phyloP scores from a whole-genome alignment of 805 yeast genomes.

The Jamesozyma spencerorum region DNA sequence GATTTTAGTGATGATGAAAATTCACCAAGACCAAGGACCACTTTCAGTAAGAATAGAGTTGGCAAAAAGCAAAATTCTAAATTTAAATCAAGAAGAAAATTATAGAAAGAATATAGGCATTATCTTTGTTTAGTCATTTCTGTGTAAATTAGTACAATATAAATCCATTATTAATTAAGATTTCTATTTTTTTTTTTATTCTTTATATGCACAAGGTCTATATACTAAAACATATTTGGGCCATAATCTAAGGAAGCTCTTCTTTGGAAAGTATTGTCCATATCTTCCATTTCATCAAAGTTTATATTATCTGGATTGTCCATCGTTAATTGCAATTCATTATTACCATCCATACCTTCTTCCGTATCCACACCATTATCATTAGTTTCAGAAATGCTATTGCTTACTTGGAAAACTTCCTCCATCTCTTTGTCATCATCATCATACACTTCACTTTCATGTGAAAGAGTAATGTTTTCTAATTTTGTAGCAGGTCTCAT shows the following conservation, averaged over 20 bases:
- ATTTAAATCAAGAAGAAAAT: conserved; percentile 25
- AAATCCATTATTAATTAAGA: not conserved
- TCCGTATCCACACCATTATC: conserved; percentile 4
- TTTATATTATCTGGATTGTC: conserved; percentile 12
- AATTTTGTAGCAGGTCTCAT: conserved; percentile 27
- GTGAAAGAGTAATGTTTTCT: conserved; percentile 25
- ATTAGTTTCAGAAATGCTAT: conserved; percentile 2
- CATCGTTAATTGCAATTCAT: conserved; percentile 5
- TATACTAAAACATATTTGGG: conserved; percentile 3
- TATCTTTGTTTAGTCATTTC: not conserved
- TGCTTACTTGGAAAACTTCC: conserved; percentile 1
- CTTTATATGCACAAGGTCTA: not conserved
- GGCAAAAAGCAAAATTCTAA: conserved; percentile 17
- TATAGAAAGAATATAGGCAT: conserved; percentile 5
- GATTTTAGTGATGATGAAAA: conserved; percentile 45
- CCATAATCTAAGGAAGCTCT: conserved; percentile 26
- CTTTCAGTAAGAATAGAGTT: conserved; percentile 17
- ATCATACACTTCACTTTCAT: conserved; percentile 17
- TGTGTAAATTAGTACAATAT: not conserved
- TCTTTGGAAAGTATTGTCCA: conserved; percentile 28
- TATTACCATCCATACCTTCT: conserved; percentile 1
- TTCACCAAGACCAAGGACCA: conserved; percentile 16
- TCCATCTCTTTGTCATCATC: conserved; percentile 1
- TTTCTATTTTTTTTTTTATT: too few relatives aligned
- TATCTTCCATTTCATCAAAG: conserved; percentile 25